A percentile compares a stretch with the other conserved stretches of the same genome.
Conservation (phyloP, 164 flowering plant genomes). For the Stephania yunnanensis region DNA sequence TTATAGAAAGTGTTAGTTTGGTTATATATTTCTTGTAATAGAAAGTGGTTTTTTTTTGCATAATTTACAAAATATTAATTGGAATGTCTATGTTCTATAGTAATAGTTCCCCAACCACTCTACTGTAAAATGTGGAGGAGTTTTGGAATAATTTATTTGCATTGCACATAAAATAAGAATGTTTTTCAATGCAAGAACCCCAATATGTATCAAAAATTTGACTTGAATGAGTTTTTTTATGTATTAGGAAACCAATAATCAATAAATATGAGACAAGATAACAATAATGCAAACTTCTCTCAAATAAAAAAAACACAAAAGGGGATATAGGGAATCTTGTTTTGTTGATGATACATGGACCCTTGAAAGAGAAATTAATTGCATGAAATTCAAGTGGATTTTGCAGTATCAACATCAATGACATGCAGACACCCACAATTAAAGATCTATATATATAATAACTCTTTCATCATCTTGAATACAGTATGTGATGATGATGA, state of each 20-base stretch:
- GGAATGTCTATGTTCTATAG: not conserved
- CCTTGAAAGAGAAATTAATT: not conserved
- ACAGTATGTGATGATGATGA: not conserved
- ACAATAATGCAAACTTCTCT: slow-evolving; percentile 13
- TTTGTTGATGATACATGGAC: slow-evolving; percentile 1
- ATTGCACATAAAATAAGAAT: not conserved
- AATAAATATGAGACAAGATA: slow-evolving; percentile 1
- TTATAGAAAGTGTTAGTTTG: not conserved
- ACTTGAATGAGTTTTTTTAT: slow-evolving; percentile 9
- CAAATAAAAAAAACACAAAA: not conserved
- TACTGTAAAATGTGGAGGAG: too few species aligned
- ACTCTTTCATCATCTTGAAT: not conserved
- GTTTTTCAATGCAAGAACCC: not conserved
- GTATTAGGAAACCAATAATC: not conserved
- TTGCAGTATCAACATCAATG: slow-evolving; percentile 14
- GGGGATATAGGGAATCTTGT: not conserved
- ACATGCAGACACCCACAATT: slow-evolving; percentile 2
- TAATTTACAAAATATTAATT: not conserved
- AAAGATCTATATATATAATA: not conserved
- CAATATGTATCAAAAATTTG: not conserved
- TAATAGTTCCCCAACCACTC: too few species aligned
- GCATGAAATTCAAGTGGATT: not conserved
- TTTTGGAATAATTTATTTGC: not conserved
- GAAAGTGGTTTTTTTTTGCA: not conserved
- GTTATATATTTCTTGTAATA: not conserved